Evolutionary conservation across 352 stramenopile species (phyloP), one percentile per base, ranked within the genome.

Genomic region (Globisporangium yorkense): DNA sequence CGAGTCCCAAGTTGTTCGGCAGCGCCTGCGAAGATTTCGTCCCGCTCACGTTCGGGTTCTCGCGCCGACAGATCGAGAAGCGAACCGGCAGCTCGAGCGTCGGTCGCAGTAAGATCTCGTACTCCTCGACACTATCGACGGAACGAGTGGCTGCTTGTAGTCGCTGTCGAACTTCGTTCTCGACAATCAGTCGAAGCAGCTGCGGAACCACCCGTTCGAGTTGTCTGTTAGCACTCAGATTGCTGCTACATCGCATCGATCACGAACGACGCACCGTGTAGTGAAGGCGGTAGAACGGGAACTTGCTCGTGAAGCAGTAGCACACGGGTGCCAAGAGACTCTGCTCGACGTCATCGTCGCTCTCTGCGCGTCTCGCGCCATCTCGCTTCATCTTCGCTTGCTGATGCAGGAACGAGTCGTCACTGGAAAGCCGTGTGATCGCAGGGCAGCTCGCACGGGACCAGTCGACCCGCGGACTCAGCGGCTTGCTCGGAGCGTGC

Each of bases 221-320:
- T 21, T 13, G 15, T 3, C 18, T 15, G 43, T 47, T 10, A 47
- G 7, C n/a, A 13, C n/a, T 2, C 43, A 47, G 43, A 21, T 3
- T 29, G 18, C 5, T 18, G 37, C 10, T 24, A 21, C 18, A 3
- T 13, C 18, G 3, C n/a, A 16, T 27, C 18, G 29, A 29, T 54
- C 18, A n/a, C 29, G 18, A 10, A 41, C 3, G 29, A 33, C 51
- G 51, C 21, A 94, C 84, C 61, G 75, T 65, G 62, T 92, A 94
- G 54, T 94, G 80, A 15, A 94, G 74, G 13, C 83, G 83, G 61
- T 94, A 94, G 66, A 94, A 91, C 10, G 84, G 84, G 49, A 92
- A 94, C 35, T 94, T 94, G 74, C 82, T 90, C 10, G 83, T 94
- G 52, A 94, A 82, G 56, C 82, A 94, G 52, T 87, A 94, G 59